Percentiles rank a stretch among this genome's conserved stretches.
Conservation (phyloP, 2,329 filamentous ascomycete genomes). For the Exophiala sideris region DNA sequence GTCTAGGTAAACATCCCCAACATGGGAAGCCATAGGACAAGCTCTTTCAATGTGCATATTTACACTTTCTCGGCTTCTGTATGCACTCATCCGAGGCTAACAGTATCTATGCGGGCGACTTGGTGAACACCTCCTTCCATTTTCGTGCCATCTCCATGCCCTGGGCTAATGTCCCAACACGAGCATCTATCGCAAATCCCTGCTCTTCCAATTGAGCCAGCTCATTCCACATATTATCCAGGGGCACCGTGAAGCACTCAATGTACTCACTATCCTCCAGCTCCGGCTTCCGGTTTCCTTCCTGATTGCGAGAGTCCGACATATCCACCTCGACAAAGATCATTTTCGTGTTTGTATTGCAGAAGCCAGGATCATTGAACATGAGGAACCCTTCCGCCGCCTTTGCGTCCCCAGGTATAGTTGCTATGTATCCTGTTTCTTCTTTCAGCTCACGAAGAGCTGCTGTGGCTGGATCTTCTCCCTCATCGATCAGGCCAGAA, state of each 20-base stretch:
- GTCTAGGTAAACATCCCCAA: too few species aligned
- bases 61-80: too few species aligned
- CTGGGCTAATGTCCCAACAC: conserved; percentile 73
- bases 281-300: conserved; percentile 58
- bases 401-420: conserved; percentile 22
- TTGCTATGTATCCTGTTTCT: conserved; percentile 61
- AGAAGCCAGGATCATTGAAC: conserved; percentile 45
- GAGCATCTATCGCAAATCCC: conserved; percentile 75
- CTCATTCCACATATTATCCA: conserved; percentile 63
- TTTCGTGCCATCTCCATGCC: conserved; percentile 69
- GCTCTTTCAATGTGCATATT: too few species aligned
- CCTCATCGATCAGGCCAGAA: conserved; percentile 57
- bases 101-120: conserved; percentile 3
- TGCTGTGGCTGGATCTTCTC: conserved; percentile 55
- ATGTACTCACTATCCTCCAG: conserved; percentile 81
- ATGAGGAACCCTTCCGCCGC: conserved; percentile 28
- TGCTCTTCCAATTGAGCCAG: conserved; percentile 64
- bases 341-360: conserved; percentile 50
- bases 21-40: too few species aligned
- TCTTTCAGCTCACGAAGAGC: conserved; percentile 59
- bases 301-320: conserved; percentile 63
- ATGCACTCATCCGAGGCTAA: not conserved
- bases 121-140: conserved; percentile 24
- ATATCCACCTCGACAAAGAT: conserved; percentile 73
- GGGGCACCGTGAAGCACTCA: conserved; percentile 68